Evolutionary conservation across 768 basidiomycete genomes (phyloP).

Genomic region (Collybiopsis confluens): DNA sequence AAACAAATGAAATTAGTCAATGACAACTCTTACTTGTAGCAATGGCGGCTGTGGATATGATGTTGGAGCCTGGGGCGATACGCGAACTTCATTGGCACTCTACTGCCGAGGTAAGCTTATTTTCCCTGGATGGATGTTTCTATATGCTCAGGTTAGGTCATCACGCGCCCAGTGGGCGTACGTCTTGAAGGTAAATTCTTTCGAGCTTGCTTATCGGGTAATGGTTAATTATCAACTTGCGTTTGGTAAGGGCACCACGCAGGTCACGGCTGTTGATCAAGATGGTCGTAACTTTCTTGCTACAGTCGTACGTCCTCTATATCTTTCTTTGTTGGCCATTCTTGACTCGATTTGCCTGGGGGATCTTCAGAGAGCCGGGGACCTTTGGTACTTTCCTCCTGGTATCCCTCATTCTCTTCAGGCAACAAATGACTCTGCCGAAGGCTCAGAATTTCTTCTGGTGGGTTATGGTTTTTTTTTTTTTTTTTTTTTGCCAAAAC

Average conservation of each 20-base stretch:
- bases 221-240: not conserved
- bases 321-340: slow-evolving; percentile 2
- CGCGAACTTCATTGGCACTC: slow-evolving; percentile 47
- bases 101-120: slow-evolving; percentile 33
- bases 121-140: not conserved
- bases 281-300: slow-evolving; percentile 12
- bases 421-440: slow-evolving; percentile 25
- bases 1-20: not conserved
- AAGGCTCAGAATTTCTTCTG: slow-evolving; percentile 50
- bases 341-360: not conserved
- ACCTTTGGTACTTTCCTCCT: slow-evolving; percentile 56
- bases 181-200: slow-evolving; percentile 2
- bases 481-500: no score
- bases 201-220: no score
- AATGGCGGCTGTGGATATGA: slow-evolving; percentile 37
- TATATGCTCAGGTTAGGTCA: no score
- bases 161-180: slow-evolving; percentile 6
- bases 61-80: slow-evolving; percentile 35
- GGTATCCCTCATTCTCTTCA: slow-evolving; percentile 55
- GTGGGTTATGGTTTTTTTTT: no score
- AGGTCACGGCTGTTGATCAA: slow-evolving; percentile 13
- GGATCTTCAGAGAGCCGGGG: slow-evolving; percentile 36
- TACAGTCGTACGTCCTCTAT: slow-evolving; percentile 3
- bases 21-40: not conserved
- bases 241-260: slow-evolving; percentile 12